Conservation (phyloP, 192 early-diverging fungal species). For the Coemansia sp. region DNA sequence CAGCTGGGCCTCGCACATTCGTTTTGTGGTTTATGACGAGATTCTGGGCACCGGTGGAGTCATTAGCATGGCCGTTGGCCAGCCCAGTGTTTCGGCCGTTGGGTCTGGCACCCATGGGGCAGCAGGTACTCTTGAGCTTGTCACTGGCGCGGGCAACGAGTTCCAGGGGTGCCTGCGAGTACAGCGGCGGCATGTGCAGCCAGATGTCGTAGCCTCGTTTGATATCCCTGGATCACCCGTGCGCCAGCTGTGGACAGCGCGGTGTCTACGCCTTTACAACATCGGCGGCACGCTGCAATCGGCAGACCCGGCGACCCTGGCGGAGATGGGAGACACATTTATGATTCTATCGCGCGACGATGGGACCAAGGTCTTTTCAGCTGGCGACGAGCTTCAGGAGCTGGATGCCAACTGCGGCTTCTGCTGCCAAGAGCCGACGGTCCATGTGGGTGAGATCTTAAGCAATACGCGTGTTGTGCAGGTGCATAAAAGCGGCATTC, state of each 20-base stretch:
- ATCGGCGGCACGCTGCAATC: constrained; percentile 48
- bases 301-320: constrained; percentile 22
- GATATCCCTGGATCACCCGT: constrained; percentile 48
- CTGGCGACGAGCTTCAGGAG: constrained; percentile 81
- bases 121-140: constrained; percentile 51
- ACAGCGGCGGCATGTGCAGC: constrained; percentile 59
- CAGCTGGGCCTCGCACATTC: constrained; percentile 44
- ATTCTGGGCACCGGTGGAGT: constrained; percentile 78
- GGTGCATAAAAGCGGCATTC: constrained; percentile 70
- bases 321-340: constrained; percentile 27
- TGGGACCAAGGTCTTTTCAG: constrained; percentile 59
- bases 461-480: constrained; percentile 77
- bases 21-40: constrained; percentile 71
- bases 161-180: constrained; percentile 57
- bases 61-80: constrained; percentile 68
- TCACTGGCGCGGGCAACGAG: constrained; percentile 58
- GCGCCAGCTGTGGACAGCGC: constrained; percentile 41
- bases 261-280: constrained; percentile 35
- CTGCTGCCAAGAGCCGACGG: constrained; percentile 67
- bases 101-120: neutral
- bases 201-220: constrained; percentile 57
- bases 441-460: constrained; percentile 71
- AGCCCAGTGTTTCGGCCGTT: constrained; percentile 26
- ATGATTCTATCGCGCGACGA: constrained; percentile 39
- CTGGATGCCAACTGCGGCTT: constrained; percentile 68